Percentiles rank a stretch among this genome's conserved stretches.
These are phyloP conservation scores for Metarhizium brunneum DNA, from an alignment of 2,329 filamentous ascomycete species.

Conservation along the genomic window DNA sequence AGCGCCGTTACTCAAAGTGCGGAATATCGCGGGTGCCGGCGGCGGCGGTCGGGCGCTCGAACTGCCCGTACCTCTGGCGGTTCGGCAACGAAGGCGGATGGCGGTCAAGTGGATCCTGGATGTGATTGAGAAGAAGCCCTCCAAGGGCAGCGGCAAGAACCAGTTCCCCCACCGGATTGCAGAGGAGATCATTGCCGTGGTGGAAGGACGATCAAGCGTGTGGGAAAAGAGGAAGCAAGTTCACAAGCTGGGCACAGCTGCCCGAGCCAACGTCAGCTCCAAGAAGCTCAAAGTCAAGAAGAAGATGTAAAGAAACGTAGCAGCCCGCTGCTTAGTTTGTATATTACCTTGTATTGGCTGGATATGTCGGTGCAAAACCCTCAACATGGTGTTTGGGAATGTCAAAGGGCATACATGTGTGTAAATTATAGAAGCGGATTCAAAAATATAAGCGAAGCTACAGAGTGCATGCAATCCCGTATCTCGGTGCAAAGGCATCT, in stretches of 20 bases:
- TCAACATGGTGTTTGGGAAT: neutral
- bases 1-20: constrained; percentile 76
- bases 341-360: neutral
- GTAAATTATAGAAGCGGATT: neutral
- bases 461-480: neutral
- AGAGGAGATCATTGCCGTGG: constrained; percentile 76
- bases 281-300: constrained; percentile 26
- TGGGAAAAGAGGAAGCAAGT: constrained; percentile 75
- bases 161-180: constrained; percentile 72
- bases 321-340: neutral
- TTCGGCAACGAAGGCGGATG: constrained; percentile 65
- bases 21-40: constrained; percentile 63
- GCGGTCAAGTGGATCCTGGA: constrained; percentile 88
- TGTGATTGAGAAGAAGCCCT: constrained; percentile 68
- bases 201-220: constrained; percentile 73
- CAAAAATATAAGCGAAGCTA: neutral
- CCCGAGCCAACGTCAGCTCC: constrained; percentile 61
- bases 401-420: neutral
- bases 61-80: constrained; percentile 66
- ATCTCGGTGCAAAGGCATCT: too few species aligned
- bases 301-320: constrained; percentile 17
- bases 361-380: neutral
- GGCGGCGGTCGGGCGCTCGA: constrained; percentile 82
- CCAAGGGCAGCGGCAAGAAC: constrained; percentile 58
- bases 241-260: constrained; percentile 72